Evolutionary conservation across 257 asterid genomes (phyloP).

Genomic region (Petunia axillaris): DNA sequence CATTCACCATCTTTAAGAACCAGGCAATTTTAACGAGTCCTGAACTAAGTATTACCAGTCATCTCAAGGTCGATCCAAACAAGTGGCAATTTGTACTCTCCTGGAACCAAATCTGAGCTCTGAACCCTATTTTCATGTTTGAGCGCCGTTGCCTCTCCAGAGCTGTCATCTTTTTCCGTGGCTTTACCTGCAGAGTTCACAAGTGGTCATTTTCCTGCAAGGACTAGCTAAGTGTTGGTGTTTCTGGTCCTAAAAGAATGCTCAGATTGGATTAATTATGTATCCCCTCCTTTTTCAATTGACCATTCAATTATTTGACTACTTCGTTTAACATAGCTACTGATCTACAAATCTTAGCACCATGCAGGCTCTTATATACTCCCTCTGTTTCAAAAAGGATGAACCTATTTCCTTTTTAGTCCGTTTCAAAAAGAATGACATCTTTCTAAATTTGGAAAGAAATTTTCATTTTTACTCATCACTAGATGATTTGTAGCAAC

Average conservation of each 20-base stretch:
- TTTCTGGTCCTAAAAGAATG: constrained; percentile 17
- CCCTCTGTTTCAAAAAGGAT: too few species aligned
- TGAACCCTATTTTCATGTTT: constrained; percentile 41
- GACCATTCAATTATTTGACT: constrained; percentile 3
- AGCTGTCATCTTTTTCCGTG: constrained; percentile 36
- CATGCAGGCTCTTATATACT: not conserved
- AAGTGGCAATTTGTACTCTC: constrained; percentile 77
- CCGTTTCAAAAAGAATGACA: too few species aligned
- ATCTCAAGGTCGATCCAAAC: constrained; percentile 98
- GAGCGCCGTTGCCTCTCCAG: constrained; percentile 36
- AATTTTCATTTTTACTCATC: too few species aligned
- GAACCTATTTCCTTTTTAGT: too few species aligned
- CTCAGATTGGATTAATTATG: not conserved
- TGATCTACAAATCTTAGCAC: constrained; percentile 10
- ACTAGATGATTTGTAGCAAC: too few species aligned
- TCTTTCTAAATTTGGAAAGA: too few species aligned
- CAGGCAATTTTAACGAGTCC: not conserved
- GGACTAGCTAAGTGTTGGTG: not conserved
- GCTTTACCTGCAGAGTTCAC: constrained; percentile 43
- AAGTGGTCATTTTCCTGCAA: constrained; percentile 6
- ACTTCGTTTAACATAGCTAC: not conserved
- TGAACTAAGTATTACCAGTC: constrained; percentile 63
- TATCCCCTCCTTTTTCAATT: not conserved
- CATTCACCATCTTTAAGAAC: constrained; percentile 2
- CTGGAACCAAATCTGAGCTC: constrained; percentile 28